Base-by-base conservation (phyloP, 495 filamentous ascomycete genomes). In the Neurospora sp. region DNA sequence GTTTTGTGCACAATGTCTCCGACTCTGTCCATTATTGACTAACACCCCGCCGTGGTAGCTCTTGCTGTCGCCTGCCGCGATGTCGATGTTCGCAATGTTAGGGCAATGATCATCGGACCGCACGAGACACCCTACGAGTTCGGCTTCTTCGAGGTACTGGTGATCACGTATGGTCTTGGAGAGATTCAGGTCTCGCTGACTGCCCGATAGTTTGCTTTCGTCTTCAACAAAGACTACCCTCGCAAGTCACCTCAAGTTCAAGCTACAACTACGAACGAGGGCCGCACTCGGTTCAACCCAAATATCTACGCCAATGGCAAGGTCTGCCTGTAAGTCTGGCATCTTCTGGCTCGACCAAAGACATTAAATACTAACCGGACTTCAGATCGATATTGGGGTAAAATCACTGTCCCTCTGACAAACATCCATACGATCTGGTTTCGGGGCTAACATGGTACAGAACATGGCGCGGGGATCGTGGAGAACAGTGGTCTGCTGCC, bases 51-150 rank as follows among this genome's bases (percentile, higher is more conserved):
- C 69, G 78, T 35, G 41, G 38, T 71, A 96, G 93, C 94, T 37
- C 87, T 98, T 75, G 92, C 94, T 20, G 93, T 98, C 72, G 90
- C 90, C 44, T 97, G 91, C 78, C 86, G 90, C 41, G 96, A 98
- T 79, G 88, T 88, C 72, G 93, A 99, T 81, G 91, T 98, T 69
- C 91, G 94, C 40, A 91, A 95, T 74, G 92, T 99, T 54, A 90
- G 89, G 76, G 96, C 95, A 41, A 81, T 98, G 69, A 93, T 99
- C 74, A 88, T 99, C 71, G 96, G 96, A 0, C 95, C 96, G 9
- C 94, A 96, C 69, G 94, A 95, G 71, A 97, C 96, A 0, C 94
- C 96, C 0, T 99, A 99, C 80, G 94, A 98, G 77, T 96, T 97
- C 78, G 96, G 95, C 5, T 98, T 97, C 86, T 99, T 97, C 78